A percentile compares a stretch with the other conserved stretches of the same genome.
phyloP scores from a whole-genome alignment of 805 yeast species.

The Saccharomycopsis sp. region DNA sequence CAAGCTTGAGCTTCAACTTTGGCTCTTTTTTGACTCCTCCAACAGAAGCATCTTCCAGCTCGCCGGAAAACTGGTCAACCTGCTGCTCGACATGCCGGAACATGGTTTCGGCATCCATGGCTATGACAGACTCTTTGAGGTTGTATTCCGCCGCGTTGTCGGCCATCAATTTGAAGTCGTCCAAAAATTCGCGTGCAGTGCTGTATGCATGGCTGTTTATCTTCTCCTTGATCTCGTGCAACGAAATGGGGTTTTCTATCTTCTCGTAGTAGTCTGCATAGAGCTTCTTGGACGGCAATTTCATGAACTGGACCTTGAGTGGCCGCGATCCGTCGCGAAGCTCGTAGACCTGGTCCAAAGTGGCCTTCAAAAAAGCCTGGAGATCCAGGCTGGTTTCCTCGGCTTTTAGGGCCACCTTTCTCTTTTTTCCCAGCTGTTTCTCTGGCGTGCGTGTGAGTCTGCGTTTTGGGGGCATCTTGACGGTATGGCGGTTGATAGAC shows the following conservation, averaged over 20 bases:
- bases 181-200: conserved; percentile 40
- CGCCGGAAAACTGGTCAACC: conserved; percentile 29
- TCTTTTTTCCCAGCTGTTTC: conserved; percentile 6
- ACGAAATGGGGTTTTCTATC: conserved; percentile 59
- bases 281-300: conserved; percentile 63
- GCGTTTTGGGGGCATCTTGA: conserved; percentile 13
- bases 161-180: conserved; percentile 61
- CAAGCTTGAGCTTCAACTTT: conserved; percentile 6
- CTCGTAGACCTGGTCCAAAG: conserved; percentile 13
- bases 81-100: conserved; percentile 50
- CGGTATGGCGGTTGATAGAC: neutral
- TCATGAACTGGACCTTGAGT: conserved; percentile 45
- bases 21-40: neutral
- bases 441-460: conserved; percentile 8
- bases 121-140: conserved; percentile 59
- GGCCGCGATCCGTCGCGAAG: conserved; percentile 17
- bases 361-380: conserved; percentile 7
- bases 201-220: conserved; percentile 32
- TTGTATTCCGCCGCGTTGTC: conserved; percentile 69
- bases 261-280: conserved; percentile 77
- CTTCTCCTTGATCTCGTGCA: conserved; percentile 55
- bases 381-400: conserved; percentile 3
- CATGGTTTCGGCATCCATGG: conserved; percentile 54
- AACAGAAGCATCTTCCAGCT: neutral
- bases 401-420: neutral